phyloP scores from a whole-genome alignment of 495 filamentous ascomycete species.

The Tricharina praecox region DNA sequence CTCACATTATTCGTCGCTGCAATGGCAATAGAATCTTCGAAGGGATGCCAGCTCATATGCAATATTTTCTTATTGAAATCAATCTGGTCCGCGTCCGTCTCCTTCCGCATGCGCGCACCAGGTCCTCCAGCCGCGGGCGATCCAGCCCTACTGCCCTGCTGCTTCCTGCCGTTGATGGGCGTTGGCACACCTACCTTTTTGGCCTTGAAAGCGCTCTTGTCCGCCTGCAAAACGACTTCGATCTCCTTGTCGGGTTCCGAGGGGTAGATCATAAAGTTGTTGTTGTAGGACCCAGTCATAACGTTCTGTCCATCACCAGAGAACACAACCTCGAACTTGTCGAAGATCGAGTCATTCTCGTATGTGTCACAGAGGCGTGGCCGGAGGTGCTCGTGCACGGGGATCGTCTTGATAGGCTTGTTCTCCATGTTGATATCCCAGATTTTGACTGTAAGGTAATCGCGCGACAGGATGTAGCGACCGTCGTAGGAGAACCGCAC shows the following conservation, averaged over 20 bases:
- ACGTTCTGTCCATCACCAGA: constrained; percentile 96
- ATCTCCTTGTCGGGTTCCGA: constrained; percentile 89
- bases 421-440: constrained; percentile 99
- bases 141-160: constrained; percentile 67
- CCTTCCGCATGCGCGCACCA: constrained; percentile 90
- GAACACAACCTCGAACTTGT: constrained; percentile 99
- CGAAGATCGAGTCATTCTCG: constrained; percentile 98
- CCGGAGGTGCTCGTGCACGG: constrained; percentile 91
- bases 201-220: constrained; percentile 98
- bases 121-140: constrained; percentile 78
- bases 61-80: constrained; percentile 99
- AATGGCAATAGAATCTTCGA: constrained; percentile 98
- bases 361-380: constrained; percentile 95
- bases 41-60: constrained; percentile 99
- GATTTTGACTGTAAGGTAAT: constrained; percentile 97
- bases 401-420: constrained; percentile 92
- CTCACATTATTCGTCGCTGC: constrained; percentile 98
- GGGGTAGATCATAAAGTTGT: constrained; percentile 99
- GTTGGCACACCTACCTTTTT: constrained; percentile 98
- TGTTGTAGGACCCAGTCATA: constrained; percentile 99
- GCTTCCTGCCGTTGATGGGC: constrained; percentile 77
- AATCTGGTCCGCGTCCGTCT: constrained; percentile 98
- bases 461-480: constrained; percentile 88
- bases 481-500: constrained; percentile 94
- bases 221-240: constrained; percentile 90